These are phyloP conservation scores for Astragalus membranaceus DNA, from an alignment of 306 rosid genomes.

Conservation along the genomic window DNA sequence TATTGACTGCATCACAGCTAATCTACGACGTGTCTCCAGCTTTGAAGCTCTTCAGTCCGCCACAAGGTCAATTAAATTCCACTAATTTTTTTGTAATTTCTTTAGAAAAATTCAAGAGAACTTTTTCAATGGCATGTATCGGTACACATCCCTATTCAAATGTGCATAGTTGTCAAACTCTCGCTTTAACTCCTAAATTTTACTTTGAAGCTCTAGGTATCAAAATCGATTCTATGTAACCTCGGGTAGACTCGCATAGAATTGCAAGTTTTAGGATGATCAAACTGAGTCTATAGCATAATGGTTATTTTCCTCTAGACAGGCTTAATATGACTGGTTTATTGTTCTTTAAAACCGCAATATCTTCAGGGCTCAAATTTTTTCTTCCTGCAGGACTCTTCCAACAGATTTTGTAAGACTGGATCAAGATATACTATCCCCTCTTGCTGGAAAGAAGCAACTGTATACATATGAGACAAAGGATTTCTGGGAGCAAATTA, in stretches of 20 bases:
- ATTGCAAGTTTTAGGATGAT: not conserved
- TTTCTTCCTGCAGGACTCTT: conserved; percentile 45
- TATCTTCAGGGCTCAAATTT: not conserved
- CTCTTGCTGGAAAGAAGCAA: conserved; percentile 92
- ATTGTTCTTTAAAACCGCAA: not conserved
- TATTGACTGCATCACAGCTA: conserved; percentile 58
- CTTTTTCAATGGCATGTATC: too few species aligned
- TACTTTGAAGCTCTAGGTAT: not conserved
- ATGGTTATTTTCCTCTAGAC: not conserved
- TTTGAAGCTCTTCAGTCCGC: conserved; percentile 84
- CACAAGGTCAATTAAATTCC: conserved; percentile 50
- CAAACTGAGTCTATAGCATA: not conserved
- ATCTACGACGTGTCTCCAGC: conserved; percentile 66
- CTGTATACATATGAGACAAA: conserved; percentile 73
- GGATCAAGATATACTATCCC: conserved; percentile 97
- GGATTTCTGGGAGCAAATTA: conserved; percentile 97
- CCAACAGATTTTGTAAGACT: conserved; percentile 74
- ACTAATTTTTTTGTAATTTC: not conserved
- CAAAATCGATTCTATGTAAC: not conserved
- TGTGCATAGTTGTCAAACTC: not conserved
- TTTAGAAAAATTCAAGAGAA: not conserved
- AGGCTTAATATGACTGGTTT: not conserved
- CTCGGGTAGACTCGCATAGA: not conserved
- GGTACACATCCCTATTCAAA: too few species aligned
- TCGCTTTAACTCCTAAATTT: not conserved